Evolutionary conservation across 176 grass and related monocot species (phyloP).

Genomic region (Typha latifolia): DNA sequence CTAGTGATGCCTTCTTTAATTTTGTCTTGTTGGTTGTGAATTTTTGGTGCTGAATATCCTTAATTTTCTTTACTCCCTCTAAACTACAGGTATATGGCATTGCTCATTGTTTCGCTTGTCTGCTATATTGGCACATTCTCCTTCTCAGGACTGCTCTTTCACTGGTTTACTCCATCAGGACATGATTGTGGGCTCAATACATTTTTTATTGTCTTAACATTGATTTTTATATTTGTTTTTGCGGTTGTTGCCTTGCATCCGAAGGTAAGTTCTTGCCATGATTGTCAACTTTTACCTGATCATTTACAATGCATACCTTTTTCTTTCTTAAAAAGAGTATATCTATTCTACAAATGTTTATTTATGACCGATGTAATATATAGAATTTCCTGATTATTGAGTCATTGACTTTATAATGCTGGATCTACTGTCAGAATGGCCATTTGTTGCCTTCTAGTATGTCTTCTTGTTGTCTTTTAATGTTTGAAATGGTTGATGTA

Average conservation of each 20-base stretch:
- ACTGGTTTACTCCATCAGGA: slow-evolving; percentile 96
- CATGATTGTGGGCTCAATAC: slow-evolving; percentile 84
- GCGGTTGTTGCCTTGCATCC: slow-evolving; percentile 82
- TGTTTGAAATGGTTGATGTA: too few relatives aligned
- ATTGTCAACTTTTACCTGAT: not conserved
- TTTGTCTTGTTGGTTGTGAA: not conserved
- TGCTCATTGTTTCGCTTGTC: slow-evolving; percentile 80
- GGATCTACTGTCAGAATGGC: too few relatives aligned
- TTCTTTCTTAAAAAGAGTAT: too few relatives aligned
- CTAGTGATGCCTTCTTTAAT: not conserved
- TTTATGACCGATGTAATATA: too few relatives aligned
- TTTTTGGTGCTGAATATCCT: not conserved
- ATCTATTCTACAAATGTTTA: too few relatives aligned
- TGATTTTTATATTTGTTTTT: slow-evolving; percentile 77
- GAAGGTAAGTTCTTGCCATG: slow-evolving; percentile 41
- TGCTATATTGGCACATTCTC: slow-evolving; percentile 82
- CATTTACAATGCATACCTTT: not conserved
- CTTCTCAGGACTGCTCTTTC: slow-evolving; percentile 84
- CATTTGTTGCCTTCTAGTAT: too few relatives aligned
- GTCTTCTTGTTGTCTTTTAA: too few relatives aligned
- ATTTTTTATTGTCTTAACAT: slow-evolving; percentile 84
- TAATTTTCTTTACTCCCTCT: slow-evolving; percentile 11
- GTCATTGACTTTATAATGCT: too few relatives aligned
- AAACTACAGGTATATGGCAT: slow-evolving; percentile 74
- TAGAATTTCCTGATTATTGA: too few relatives aligned